phyloP scores from a whole-genome alignment of 257 asterid genomes.

The Echites panduratus region DNA sequence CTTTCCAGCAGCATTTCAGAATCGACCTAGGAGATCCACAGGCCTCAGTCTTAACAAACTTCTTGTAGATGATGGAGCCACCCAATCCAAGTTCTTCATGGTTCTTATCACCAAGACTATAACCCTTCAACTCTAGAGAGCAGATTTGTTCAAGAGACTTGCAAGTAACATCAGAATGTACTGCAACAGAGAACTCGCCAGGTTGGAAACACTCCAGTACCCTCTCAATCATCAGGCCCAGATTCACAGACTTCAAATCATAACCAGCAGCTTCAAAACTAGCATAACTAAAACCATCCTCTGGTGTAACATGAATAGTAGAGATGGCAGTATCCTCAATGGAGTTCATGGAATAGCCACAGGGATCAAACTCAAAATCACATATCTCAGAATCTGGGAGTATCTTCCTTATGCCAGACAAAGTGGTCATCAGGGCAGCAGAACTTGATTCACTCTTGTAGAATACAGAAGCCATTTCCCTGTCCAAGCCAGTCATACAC shows the following conservation, averaged over 20 bases:
- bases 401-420: conserved; percentile 64
- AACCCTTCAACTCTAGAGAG: conserved; percentile 39
- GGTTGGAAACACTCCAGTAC: conserved; percentile 68
- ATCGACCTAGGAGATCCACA: conserved; percentile 73
- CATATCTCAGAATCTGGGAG: conserved; percentile 61
- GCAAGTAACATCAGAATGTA: conserved; percentile 42
- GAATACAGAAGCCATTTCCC: conserved; percentile 61
- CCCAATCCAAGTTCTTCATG: conserved; percentile 55
- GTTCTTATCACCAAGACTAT: conserved; percentile 35
- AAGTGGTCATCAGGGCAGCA: conserved; percentile 47
- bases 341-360: conserved; percentile 89
- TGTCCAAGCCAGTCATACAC: conserved; percentile 83
- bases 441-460: conserved; percentile 49
- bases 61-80: conserved; percentile 60
- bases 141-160: conserved; percentile 29
- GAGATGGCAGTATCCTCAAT: conserved; percentile 63
- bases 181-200: conserved; percentile 50
- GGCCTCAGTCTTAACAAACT: conserved; percentile 35
- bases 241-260: conserved; percentile 33
- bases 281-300: conserved; percentile 83
- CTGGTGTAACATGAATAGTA: conserved; percentile 79
- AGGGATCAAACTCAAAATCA: conserved; percentile 80
- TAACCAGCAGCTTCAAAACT: conserved; percentile 87
- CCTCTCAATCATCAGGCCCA: conserved; percentile 45
- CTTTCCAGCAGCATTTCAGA: conserved; percentile 63